Percentiles rank a stretch among this genome's conserved stretches.
Evolutionary conservation across 2,329 filamentous ascomycete species (phyloP).

Genomic region (Microascus cirrosus): DNA sequence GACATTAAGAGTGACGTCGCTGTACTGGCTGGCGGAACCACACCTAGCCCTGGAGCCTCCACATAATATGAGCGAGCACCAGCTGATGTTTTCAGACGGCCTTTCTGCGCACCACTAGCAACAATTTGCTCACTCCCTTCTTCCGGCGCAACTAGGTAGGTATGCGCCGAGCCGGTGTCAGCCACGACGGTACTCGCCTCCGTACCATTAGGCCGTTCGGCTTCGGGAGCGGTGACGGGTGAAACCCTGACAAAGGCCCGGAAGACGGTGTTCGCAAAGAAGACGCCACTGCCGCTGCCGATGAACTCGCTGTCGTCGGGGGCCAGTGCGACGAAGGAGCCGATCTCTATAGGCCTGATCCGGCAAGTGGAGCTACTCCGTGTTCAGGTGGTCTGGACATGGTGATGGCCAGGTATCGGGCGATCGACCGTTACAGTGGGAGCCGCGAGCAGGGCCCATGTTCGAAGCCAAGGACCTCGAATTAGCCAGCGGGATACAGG

Average conservation of each 20-base stretch:
- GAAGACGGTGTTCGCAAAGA: constrained; percentile 41
- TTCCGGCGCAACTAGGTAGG: constrained; percentile 9
- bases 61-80: background rate
- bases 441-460: too few relatives aligned
- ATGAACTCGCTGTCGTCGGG: constrained; percentile 30
- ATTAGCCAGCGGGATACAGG: too few relatives aligned
- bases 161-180: constrained; percentile 10
- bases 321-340: constrained; percentile 3
- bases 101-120: background rate
- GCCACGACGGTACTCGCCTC: background rate
- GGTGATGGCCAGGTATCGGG: too few relatives aligned
- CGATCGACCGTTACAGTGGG: too few relatives aligned
- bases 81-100: background rate
- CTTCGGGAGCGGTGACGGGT: constrained; percentile 5
- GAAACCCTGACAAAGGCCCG: constrained; percentile 31
- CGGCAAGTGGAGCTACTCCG: background rate
- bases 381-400: too few relatives aligned
- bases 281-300: constrained; percentile 39
- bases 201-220: background rate
- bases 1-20: constrained; percentile 30
- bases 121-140: background rate
- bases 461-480: too few relatives aligned
- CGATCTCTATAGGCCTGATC: constrained; percentile 6
- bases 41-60: constrained; percentile 11
- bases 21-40: constrained; percentile 14